Evolutionary conservation across 139 green algal species (phyloP).

Genomic region (Haematococcus lacustris): DNA sequence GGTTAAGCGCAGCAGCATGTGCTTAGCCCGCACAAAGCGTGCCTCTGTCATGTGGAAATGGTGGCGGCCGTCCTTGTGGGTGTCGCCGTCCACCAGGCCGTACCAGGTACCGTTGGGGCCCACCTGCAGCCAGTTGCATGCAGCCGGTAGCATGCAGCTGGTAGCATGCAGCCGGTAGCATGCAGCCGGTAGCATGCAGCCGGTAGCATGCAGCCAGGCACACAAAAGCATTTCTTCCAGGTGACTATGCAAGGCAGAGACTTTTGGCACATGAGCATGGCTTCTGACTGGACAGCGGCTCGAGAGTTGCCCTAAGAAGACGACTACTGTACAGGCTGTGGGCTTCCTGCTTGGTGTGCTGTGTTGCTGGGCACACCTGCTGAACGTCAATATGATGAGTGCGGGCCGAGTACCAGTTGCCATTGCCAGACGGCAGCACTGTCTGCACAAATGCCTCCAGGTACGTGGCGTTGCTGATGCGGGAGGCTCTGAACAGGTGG

Average conservation of each 20-base stretch:
- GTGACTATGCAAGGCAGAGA: too few species aligned
- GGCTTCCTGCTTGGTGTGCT: too few species aligned
- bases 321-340: too few species aligned
- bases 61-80: not conserved
- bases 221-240: too few species aligned
- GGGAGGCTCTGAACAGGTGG: not conserved
- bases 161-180: too few species aligned
- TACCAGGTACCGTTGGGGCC: not conserved
- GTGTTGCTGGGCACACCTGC: constrained; percentile 2
- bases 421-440: not conserved
- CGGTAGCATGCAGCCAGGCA: too few species aligned
- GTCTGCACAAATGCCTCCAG: constrained; percentile 4
- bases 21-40: not conserved
- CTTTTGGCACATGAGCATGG: too few species aligned
- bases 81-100: not conserved
- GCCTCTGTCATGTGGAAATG: not conserved
- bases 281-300: too few species aligned
- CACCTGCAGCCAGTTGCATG: too few species aligned
- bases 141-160: too few species aligned
- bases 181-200: too few species aligned
- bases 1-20: not conserved
- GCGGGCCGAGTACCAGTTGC: constrained; percentile 7
- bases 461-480: not conserved
- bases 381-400: constrained; percentile 5
- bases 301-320: too few species aligned